Evolutionary conservation across 306 rosid genomes (phyloP), one percentile per base, ranked within the genome.

Genomic region (Biancaea sappan): DNA sequence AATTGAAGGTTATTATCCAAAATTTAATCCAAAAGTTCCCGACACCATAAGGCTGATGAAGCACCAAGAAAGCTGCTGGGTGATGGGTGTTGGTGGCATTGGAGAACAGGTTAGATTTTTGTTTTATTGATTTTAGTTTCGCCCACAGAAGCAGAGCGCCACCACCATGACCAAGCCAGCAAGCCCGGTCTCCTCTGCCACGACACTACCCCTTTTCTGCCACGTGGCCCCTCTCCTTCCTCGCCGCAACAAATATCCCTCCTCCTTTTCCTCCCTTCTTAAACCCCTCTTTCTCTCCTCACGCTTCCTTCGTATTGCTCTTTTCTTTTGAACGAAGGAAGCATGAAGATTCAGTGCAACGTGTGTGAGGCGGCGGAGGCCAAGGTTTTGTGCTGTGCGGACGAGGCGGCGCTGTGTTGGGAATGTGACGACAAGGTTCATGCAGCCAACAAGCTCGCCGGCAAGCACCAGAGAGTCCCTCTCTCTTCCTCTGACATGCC

Each of bases 301-400:
- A n/a, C n/a, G n/a, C n/a, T n/a, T n/a, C n/a, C n/a, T 57, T 38
- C 21, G 53, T 29, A 47, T 9, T 21, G 78, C 59, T 25, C 18
- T 67, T 51, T 43, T 68, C 19, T 4, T n/a, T n/a, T n/a, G n/a
- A n/a, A n/a, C n/a, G n/a, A n/a, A n/a, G n/a, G n/a, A 14, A 54
- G 29, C 79, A 95, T 95, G 99, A 95, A 92, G 91, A 95, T 95
- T 88, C 98, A 95, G 90, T 95, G 99, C 52, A 86, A 84, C 89
- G 99, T 88, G 21, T 95, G 99, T 77, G 99, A 92, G 70, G 86
- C 71, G 67, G 89, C 92, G 4, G 99, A 90, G 86, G 99, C 99
- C 1, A 84, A 76, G 80, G 98, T 95, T 32, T 80, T 95, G 10
- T 95, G 99, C 72, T 95, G 99, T 66, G 99, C 98, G 2, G 99